A percentile compares a stretch with the other conserved stretches of the same genome.
Evolutionary conservation across 2,329 filamentous ascomycete species (phyloP).

Genomic region (Fusarium penzigii): DNA sequence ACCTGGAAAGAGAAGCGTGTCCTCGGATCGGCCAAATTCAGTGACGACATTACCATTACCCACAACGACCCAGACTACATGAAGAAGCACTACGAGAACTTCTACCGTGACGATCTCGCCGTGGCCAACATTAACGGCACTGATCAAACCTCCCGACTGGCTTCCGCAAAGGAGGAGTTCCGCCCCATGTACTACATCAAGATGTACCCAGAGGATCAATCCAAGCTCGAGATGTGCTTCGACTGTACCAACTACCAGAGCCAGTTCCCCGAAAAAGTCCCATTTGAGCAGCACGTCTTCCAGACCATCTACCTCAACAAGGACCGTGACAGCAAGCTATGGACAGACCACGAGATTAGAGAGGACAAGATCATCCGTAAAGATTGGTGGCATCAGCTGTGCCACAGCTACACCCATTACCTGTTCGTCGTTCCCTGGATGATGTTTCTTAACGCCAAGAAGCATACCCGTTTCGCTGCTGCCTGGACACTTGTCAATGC

Average conservation of each 20-base stretch:
- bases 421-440: conserved; percentile 13
- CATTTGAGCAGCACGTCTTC: conserved; percentile 36
- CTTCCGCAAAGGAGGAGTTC: conserved; percentile 15
- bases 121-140: conserved; percentile 11
- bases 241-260: conserved; percentile 21
- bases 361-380: conserved; percentile 18
- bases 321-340: conserved; percentile 13
- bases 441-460: conserved; percentile 20
- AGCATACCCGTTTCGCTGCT: conserved; percentile 11
- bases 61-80: conserved; percentile 17
- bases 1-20: conserved; percentile 19
- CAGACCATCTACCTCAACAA: conserved; percentile 58
- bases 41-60: conserved; percentile 15
- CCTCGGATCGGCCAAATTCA: conserved; percentile 14
- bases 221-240: conserved; percentile 19
- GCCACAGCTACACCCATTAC: conserved; percentile 16
- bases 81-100: conserved; percentile 21
- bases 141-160: conserved; percentile 11
- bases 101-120: conserved; percentile 13
- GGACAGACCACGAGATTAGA: conserved; percentile 13
- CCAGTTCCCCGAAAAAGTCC: conserved; percentile 18
- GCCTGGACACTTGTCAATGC: conserved; percentile 18
- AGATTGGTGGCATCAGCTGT: conserved; percentile 19
- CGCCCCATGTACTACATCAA: conserved; percentile 22
- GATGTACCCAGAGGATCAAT: conserved; percentile 18